Evolutionary conservation across 2,329 filamentous ascomycete species (phyloP).

Genomic region (Aspergillus sp.): DNA sequence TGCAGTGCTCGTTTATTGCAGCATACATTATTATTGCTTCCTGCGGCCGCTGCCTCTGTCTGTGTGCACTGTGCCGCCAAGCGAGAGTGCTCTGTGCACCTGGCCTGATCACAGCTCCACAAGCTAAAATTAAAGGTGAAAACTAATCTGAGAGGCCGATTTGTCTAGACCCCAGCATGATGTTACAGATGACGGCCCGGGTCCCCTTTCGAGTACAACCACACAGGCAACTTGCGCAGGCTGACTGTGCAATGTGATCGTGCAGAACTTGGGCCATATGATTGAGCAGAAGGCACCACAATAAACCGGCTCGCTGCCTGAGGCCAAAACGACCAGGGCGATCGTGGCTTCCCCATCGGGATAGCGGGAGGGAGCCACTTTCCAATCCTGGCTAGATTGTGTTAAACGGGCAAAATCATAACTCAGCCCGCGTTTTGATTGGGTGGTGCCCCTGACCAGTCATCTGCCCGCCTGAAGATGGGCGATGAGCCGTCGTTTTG

Average conservation of each 20-base stretch:
- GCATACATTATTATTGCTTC: too few species aligned
- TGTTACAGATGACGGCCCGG: too few species aligned
- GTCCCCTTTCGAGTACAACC: too few species aligned
- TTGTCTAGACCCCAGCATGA: not conserved
- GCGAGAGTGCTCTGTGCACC: conserved; percentile 5
- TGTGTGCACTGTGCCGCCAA: not conserved
- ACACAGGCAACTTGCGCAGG: not conserved
- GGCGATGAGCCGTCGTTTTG: too few species aligned
- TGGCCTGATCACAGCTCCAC: conserved; percentile 5
- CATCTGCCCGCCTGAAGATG: not conserved
- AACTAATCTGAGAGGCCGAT: not conserved
- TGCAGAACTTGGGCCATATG: not conserved
- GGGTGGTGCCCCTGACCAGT: not conserved
- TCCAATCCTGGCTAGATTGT: not conserved
- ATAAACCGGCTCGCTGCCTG: not conserved
- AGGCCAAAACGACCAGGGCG: not conserved
- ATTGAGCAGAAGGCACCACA: not conserved
- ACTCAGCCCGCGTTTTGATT: not conserved
- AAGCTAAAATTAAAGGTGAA: conserved; percentile 3
- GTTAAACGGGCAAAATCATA: not conserved
- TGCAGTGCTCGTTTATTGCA: too few species aligned
- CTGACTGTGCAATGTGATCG: not conserved
- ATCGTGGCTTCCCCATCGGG: not conserved
- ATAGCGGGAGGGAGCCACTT: not conserved
- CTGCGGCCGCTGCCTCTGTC: not conserved